Conservation (phyloP, 768 basidiomycete genomes). For the Kockovaella imperatae region DNA sequence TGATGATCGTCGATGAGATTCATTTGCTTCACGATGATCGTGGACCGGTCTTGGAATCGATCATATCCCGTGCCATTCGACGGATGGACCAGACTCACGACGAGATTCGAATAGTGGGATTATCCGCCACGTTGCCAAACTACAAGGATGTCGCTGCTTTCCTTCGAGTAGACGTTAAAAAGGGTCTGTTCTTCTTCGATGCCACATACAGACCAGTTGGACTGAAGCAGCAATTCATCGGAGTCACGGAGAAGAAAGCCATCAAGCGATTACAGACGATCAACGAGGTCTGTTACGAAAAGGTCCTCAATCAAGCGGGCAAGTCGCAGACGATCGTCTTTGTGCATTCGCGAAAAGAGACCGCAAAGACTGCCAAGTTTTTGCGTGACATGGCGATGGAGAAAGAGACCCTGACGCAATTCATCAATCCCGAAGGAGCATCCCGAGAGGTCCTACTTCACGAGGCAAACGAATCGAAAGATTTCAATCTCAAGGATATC, state of each 20-base stretch:
- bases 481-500: constrained; percentile 74
- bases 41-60: constrained; percentile 87
- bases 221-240: constrained; percentile 92
- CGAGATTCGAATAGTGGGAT: constrained; percentile 85
- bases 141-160: constrained; percentile 97
- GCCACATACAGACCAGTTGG: constrained; percentile 87
- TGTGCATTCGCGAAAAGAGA: constrained; percentile 97
- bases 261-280: constrained; percentile 97
- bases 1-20: constrained; percentile 97
- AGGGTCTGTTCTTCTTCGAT: constrained; percentile 96
- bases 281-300: constrained; percentile 99
- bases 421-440: constrained; percentile 87
- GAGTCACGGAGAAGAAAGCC: constrained; percentile 97
- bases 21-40: constrained; percentile 96
- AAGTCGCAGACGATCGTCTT: constrained; percentile 76
- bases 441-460: constrained; percentile 80
- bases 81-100: constrained; percentile 90
- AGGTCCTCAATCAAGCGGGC: constrained; percentile 78
- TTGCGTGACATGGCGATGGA: constrained; percentile 91
- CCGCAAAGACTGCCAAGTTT: constrained; percentile 91
- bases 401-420: constrained; percentile 91
- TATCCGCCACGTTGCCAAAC: constrained; percentile 96
- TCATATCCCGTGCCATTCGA: constrained; percentile 81
- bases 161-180: constrained; percentile 83
- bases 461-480: constrained; percentile 74